A percentile compares a stretch with the other conserved stretches of the same genome.
phyloP scores from a whole-genome alignment of 2,329 filamentous ascomycete species.

The Epichloe coenophiala region DNA sequence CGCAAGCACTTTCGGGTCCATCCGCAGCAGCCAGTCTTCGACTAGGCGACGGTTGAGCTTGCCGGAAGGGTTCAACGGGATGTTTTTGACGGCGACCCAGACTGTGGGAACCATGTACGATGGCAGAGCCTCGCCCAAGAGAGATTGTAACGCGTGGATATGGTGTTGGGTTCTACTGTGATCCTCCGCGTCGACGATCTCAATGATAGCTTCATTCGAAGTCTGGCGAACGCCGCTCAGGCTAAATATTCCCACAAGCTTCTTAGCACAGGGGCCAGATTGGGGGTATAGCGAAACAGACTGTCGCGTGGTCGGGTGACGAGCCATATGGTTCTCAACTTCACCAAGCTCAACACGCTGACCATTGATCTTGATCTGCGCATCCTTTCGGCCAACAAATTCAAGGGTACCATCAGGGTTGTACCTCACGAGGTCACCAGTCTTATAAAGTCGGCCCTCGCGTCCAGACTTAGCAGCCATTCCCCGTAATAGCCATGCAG shows the following conservation, averaged over 20 bases:
- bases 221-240: not conserved
- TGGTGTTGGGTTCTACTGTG: conserved; percentile 2
- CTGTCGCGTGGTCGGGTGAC: not conserved
- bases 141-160: conserved; percentile 5
- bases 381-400: conserved; percentile 29
- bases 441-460: conserved; percentile 18
- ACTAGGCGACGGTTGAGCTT: conserved; percentile 8
- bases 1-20: not conserved
- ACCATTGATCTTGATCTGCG: conserved; percentile 37
- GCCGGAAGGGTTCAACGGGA: conserved; percentile 7
- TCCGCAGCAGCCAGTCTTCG: conserved; percentile 1
- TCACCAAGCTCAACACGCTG: conserved; percentile 30
- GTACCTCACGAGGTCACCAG: conserved; percentile 20
- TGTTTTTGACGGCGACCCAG: conserved; percentile 1
- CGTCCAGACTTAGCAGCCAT: conserved; percentile 12
- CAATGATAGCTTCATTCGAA: not conserved
- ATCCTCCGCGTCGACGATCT: not conserved
- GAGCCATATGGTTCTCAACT: conserved; percentile 9
- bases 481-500: conserved; percentile 19
- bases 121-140: conserved; percentile 1
- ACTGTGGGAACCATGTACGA: conserved; percentile 1
- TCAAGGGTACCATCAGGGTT: conserved; percentile 16
- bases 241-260: conserved; percentile 1
- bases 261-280: not conserved
- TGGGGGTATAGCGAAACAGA: not conserved